These are phyloP conservation scores for Colletotrichum plurivorum DNA, from an alignment of 2,329 filamentous ascomycete genomes.

Conservation along the genomic window DNA sequence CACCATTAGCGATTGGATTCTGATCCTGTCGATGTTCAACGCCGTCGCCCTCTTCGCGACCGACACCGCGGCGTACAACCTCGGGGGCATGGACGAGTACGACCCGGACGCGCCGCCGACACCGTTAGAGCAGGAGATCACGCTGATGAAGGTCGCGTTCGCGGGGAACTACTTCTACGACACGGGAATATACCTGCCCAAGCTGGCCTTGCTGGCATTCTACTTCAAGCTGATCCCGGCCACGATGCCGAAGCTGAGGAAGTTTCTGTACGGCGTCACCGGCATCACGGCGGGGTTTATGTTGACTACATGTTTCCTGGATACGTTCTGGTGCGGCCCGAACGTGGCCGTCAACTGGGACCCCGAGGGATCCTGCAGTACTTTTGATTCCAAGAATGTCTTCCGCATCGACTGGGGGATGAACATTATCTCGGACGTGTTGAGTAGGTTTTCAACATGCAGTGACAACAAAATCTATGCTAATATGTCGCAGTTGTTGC, in stretches of 20 bases:
- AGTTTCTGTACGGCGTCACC: slow-evolving; percentile 42
- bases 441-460: slow-evolving; percentile 37
- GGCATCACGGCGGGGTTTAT: slow-evolving; percentile 44
- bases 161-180: slow-evolving; percentile 51
- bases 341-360: slow-evolving; percentile 48
- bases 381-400: slow-evolving; percentile 45
- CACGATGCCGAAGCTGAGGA: slow-evolving; percentile 45
- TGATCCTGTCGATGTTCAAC: slow-evolving; percentile 45
- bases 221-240: slow-evolving; percentile 47
- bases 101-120: slow-evolving; percentile 40
- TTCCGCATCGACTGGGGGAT: slow-evolving; percentile 49
- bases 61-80: slow-evolving; percentile 45
- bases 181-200: slow-evolving; percentile 49
- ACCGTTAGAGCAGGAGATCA: slow-evolving; percentile 39
- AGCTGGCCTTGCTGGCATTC: slow-evolving; percentile 47
- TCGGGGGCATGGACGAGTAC: slow-evolving; percentile 46
- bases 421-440: slow-evolving; percentile 45
- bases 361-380: slow-evolving; percentile 44
- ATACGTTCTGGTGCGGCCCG: slow-evolving; percentile 50
- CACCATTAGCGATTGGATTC: slow-evolving; percentile 49
- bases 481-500: slow-evolving; percentile 37
- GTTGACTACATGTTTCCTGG: slow-evolving; percentile 45
- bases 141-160: slow-evolving; percentile 46
- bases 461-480: neutral
- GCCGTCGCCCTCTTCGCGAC: slow-evolving; percentile 46